Evolutionary conservation across 345 rosid genomes (phyloP).

Genomic region (Diplotaxis tenuifolia): DNA sequence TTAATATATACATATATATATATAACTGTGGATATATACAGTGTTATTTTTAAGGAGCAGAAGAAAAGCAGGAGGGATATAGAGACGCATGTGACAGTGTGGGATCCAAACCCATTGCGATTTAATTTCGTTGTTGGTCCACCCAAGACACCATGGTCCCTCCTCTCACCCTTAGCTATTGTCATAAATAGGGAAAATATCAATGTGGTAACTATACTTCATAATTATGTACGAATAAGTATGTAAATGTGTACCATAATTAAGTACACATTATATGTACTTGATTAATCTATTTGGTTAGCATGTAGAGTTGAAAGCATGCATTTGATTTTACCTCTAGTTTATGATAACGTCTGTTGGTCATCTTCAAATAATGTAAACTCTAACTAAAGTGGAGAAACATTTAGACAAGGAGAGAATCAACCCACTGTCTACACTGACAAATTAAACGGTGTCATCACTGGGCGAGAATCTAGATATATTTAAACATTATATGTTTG

Average conservation of each 20-base stretch:
- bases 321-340: background rate
- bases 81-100: conserved; percentile 46
- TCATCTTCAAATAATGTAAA: background rate
- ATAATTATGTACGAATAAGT: conserved; percentile 30
- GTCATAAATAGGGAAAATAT: conserved; percentile 16
- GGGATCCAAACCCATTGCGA: conserved; percentile 57
- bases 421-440: background rate
- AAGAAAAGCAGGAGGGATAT: conserved; percentile 15
- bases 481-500: background rate
- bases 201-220: conserved; percentile 21
- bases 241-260: conserved; percentile 22
- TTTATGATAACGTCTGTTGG: background rate
- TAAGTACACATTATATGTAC: conserved; percentile 27
- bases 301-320: background rate
- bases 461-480: background rate
- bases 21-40: background rate
- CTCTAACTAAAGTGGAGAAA: background rate
- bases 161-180: conserved; percentile 16
- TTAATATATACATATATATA: background rate
- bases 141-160: conserved; percentile 60
- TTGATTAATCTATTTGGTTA: conserved; percentile 10
- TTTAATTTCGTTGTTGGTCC: conserved; percentile 49
- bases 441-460: background rate
- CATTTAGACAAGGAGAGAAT: background rate
- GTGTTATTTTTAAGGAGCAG: conserved; percentile 30